Conservation (phyloP, 1,139 yeast species). For the Kodamaea plutei region DNA sequence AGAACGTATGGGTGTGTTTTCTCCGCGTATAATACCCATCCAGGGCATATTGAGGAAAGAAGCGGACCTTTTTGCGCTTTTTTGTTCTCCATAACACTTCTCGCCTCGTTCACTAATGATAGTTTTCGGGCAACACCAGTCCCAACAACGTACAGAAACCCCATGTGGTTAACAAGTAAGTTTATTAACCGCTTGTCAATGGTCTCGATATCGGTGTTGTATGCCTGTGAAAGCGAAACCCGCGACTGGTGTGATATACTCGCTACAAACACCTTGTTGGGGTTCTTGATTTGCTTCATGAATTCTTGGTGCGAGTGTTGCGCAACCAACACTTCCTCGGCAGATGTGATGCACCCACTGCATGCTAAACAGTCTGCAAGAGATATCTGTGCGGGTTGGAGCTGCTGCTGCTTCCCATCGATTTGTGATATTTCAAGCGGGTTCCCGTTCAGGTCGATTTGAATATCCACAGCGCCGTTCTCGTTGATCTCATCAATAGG, state of each 20-base stretch:
- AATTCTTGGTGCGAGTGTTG: conserved; percentile 86
- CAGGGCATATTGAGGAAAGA: conserved; percentile 80
- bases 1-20: conserved; percentile 87
- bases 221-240: conserved; percentile 75
- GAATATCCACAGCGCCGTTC: conserved; percentile 52
- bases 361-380: conserved; percentile 94
- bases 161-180: conserved; percentile 56
- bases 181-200: conserved; percentile 60
- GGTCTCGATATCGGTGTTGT: conserved; percentile 45
- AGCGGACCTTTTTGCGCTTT: conserved; percentile 34
- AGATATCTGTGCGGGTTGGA: conserved; percentile 83
- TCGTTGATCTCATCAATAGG: conserved; percentile 15
- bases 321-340: conserved; percentile 88
- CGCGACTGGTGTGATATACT: conserved; percentile 86
- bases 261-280: conserved; percentile 52
- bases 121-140: conserved; percentile 77
- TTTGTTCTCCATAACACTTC: conserved; percentile 38
- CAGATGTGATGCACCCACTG: conserved; percentile 94
- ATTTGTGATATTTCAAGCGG: conserved; percentile 64
- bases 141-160: conserved; percentile 76
- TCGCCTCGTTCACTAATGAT: conserved; percentile 58
- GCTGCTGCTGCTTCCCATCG: conserved; percentile 48
- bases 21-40: conserved; percentile 94
- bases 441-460: conserved; percentile 60
- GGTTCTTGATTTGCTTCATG: conserved; percentile 49